Evolutionary conservation across 345 rosid species (phyloP), one percentile per base, ranked within the genome.

Genomic region (Salix arbutifolia): DNA sequence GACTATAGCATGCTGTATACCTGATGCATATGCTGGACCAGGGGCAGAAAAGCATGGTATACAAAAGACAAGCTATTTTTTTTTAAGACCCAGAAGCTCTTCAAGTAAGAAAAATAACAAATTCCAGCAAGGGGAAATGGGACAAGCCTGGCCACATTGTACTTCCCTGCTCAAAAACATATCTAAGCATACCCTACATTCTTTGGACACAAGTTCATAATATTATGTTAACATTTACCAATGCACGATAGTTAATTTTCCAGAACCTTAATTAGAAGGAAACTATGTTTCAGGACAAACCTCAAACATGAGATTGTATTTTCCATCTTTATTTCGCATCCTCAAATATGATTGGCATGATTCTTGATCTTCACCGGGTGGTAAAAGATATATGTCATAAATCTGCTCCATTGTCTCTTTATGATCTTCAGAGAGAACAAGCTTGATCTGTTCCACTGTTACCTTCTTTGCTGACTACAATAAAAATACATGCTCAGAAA

Each of bases 231-330:
- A 37, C 65, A 23, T 44, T 38, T 73, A 44, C 31, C 53, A 65
- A 30, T 25, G 44, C 30, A 38, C 13, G 53, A 31, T 17, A 13
- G 30, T n/a, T 8, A 53, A 56, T 25, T 31, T 33, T n/a, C 23
- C 70, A 64, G 61, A 56, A 64, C 8, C 13, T 21, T 4, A 9
- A 67, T 68, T 8, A n/a, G 23, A 74, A 33, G 56, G 33, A 52
- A 70, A 74, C 40, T 58, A 46, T 58, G 52, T 69, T 78, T 78
- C 64, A 64, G 66, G 73, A 37, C 92, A 78, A 78, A 96, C 99
- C 99, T 96, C 99, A 87, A 96, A 94, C 99, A 96, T 96, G 78
- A 96, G 99, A 83, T 90, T 94, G 79, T 96, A 96, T 85, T 92
- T 94, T 84, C 98, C 99, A 76, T 96, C 98, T 89, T 92, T 96